These are phyloP conservation scores for Kwoniella botswanensis DNA, from an alignment of 768 basidiomycete genomes.

Conservation along the genomic window DNA sequence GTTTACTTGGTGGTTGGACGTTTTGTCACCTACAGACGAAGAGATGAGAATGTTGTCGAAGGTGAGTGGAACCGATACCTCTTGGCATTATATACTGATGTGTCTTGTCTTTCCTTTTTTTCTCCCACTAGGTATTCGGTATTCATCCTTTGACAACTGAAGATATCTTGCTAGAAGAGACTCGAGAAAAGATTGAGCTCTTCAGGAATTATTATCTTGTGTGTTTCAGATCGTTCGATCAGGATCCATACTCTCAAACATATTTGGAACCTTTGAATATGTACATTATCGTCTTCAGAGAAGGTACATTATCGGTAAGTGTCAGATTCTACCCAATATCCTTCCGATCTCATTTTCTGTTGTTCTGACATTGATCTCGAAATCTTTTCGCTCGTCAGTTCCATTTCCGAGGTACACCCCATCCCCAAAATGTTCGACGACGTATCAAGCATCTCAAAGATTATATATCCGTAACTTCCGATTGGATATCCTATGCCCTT, in stretches of 20 bases:
- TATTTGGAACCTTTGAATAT: constrained; percentile 98
- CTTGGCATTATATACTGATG: not conserved
- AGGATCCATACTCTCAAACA: constrained; percentile 95
- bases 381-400: constrained; percentile 65
- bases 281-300: constrained; percentile 99
- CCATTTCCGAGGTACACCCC: constrained; percentile 95
- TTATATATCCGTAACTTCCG: constrained; percentile 97
- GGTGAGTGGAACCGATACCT: constrained; percentile 60
- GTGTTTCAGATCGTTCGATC: constrained; percentile 98
- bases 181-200: constrained; percentile 98
- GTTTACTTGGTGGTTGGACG: constrained; percentile 96
- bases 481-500: constrained; percentile 99
- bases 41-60: constrained; percentile 98
- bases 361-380: too few relatives aligned
- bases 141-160: constrained; percentile 99
- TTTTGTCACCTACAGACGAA: constrained; percentile 90
- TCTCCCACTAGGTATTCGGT: constrained; percentile 73
- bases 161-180: constrained; percentile 99
- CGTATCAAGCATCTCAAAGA: constrained; percentile 99
- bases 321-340: constrained; percentile 25
- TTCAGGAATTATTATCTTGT: constrained; percentile 99
- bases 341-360: too few relatives aligned
- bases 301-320: constrained; percentile 88
- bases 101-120: constrained; percentile 7
- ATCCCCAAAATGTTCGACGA: constrained; percentile 95